These are phyloP conservation scores for Sideroxylon spinosum DNA, from an alignment of 179 eudicot genomes.

Conservation along the genomic window DNA sequence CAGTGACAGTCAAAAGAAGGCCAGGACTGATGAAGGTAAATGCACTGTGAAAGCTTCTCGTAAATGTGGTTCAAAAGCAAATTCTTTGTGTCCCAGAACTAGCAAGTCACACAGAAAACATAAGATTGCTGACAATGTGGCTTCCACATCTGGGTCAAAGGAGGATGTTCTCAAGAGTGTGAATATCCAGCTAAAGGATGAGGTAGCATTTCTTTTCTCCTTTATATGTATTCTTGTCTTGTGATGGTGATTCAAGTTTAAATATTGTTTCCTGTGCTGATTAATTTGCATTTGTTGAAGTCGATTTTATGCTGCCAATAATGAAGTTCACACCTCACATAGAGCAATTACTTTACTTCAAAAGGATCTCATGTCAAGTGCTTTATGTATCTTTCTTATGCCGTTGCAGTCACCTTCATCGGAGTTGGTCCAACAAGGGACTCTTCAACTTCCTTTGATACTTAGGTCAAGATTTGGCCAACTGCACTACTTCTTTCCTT, in stretches of 20 bases:
- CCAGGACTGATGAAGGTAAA: constrained; percentile 35
- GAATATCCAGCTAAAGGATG: constrained; percentile 32
- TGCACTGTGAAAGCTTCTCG: constrained; percentile 23
- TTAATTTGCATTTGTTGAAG: constrained; percentile 13
- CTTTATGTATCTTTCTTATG: not conserved
- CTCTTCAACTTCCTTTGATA: too few species aligned
- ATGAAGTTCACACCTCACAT: not conserved
- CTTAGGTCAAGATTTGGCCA: too few species aligned
- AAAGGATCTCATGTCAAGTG: not conserved
- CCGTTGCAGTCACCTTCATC: too few species aligned
- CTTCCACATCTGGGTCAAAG: constrained; percentile 32
- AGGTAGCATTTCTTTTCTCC: constrained; percentile 40
- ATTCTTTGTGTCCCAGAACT: constrained; percentile 24
- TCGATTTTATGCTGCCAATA: not conserved
- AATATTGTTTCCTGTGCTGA: constrained; percentile 26
- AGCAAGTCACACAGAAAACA: constrained; percentile 43
- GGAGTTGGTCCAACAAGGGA: too few species aligned
- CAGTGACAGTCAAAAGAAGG: constrained; percentile 39
- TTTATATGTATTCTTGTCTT: not conserved
- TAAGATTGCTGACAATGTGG: constrained; percentile 33
- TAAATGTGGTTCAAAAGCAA: constrained; percentile 32
- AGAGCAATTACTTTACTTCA: not conserved
- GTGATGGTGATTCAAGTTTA: constrained; percentile 17
- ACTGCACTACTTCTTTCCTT: too few species aligned
- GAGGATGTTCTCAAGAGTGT: constrained; percentile 33